These are phyloP conservation scores for Plenodomus biglobosus DNA, from an alignment of 2,329 filamentous ascomycete species.

Conservation along the genomic window DNA sequence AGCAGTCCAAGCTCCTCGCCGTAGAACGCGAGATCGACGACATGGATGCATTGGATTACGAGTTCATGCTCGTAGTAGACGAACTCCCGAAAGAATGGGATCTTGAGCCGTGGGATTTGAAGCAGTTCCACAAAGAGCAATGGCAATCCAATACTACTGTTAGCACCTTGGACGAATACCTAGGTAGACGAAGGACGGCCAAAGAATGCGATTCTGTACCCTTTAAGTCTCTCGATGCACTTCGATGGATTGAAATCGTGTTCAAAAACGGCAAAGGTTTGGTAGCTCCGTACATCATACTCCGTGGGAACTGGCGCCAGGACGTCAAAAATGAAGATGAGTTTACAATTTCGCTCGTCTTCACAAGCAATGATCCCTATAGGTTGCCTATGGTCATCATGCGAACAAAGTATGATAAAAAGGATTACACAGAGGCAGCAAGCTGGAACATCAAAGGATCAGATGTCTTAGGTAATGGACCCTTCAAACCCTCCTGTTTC, in stretches of 20 bases:
- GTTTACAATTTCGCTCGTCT: not conserved
- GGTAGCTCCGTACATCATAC: too few relatives aligned
- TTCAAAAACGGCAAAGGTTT: too few relatives aligned
- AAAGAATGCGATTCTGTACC: too few relatives aligned
- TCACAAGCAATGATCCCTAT: not conserved
- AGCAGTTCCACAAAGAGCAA: not conserved
- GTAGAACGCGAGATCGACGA: not conserved
- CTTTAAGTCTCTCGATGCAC: too few relatives aligned
- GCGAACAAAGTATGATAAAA: not conserved
- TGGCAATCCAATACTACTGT: too few relatives aligned
- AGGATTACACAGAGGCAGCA: not conserved
- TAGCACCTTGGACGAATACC: too few relatives aligned
- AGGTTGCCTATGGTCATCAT: not conserved
- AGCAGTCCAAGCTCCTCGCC: not conserved
- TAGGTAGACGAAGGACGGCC: too few relatives aligned
- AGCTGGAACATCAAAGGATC: not conserved
- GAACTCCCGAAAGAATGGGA: not conserved
- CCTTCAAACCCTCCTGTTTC: not conserved
- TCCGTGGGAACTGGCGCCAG: too few relatives aligned
- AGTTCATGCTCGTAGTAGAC: not conserved
- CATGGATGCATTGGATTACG: not conserved
- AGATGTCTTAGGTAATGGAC: not conserved
- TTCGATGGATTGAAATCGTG: too few relatives aligned
- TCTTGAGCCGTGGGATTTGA: not conserved
- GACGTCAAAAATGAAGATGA: too few relatives aligned